A percentile compares a stretch with the other conserved stretches of the same genome.
Conservation (phyloP, 2,329 filamentous ascomycete species). For the Iodosphaeria phyllophila region DNA sequence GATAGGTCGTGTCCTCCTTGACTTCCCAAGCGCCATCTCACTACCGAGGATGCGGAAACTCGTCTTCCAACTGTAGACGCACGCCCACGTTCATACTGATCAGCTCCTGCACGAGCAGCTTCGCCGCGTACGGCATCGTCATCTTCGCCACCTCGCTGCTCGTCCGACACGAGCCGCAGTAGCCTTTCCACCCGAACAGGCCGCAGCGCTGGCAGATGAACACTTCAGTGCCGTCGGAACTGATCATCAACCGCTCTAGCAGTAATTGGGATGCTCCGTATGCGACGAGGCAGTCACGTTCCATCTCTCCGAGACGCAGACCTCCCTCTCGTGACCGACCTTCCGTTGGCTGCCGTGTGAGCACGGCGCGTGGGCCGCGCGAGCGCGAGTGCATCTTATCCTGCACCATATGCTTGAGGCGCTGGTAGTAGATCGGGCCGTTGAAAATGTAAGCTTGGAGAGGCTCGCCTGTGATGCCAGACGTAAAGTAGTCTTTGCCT, state of each 20-base stretch:
- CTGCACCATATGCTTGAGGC: constrained; percentile 99
- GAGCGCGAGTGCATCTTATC: constrained; percentile 98
- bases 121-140: constrained; percentile 94
- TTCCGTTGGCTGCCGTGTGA: constrained; percentile 91
- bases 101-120: constrained; percentile 86
- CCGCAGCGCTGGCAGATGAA: constrained; percentile 91
- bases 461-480: constrained; percentile 83
- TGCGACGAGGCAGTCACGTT: constrained; percentile 92
- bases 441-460: constrained; percentile 96
- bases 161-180: constrained; percentile 83
- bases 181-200: constrained; percentile 87
- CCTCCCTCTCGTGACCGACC: constrained; percentile 86
- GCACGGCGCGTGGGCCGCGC: constrained; percentile 72
- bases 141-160: constrained; percentile 74
- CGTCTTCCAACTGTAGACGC: constrained; percentile 73
- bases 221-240: constrained; percentile 74
- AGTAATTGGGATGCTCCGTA: constrained; percentile 89
- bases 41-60: constrained; percentile 52
- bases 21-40: constrained; percentile 6
- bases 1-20: too few species aligned
- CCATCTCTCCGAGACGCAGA: constrained; percentile 91
- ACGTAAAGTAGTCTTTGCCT: constrained; percentile 93
- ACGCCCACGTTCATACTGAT: constrained; percentile 99
- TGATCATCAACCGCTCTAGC: constrained; percentile 85
- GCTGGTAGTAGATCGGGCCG: constrained; percentile 98